Conservation (phyloP, 23 red algal species). For the Gracilaria vermiculophylla region DNA sequence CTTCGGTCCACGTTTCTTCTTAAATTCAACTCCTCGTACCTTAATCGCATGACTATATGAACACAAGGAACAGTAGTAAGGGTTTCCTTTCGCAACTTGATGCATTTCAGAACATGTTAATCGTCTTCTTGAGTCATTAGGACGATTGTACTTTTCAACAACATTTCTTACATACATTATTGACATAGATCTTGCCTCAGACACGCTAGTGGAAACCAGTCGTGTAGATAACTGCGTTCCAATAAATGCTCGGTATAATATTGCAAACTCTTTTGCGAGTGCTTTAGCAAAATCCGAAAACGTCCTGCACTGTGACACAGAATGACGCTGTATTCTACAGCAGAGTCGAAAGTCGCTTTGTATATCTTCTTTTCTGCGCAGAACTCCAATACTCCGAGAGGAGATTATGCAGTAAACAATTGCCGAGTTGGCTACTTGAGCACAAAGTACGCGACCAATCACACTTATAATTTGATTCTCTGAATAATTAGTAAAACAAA, state of each 20-base stretch:
- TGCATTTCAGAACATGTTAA: not conserved
- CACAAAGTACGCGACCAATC: not conserved
- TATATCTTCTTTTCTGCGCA: no score
- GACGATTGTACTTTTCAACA: slow-evolving; percentile 29
- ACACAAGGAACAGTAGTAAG: not conserved
- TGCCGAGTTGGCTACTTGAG: slow-evolving; percentile 18
- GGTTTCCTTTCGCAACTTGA: not conserved
- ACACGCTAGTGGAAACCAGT: no score
- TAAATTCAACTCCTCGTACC: not conserved
- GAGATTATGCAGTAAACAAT: not conserved
- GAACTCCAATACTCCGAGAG: no score
- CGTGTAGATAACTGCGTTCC: no score
- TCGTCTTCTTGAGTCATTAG: not conserved
- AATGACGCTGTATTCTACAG: no score
- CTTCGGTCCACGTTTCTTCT: not conserved
- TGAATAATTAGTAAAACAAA: not conserved
- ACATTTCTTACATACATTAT: no score
- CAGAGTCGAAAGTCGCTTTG: no score
- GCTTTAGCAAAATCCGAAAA: not conserved
- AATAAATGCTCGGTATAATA: not conserved
- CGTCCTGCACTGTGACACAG: no score
- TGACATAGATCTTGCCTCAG: no score
- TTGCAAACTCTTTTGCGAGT: not conserved
- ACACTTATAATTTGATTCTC: slow-evolving; percentile 22
- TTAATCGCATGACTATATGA: not conserved